Conservation (phyloP, 2,329 filamentous ascomycete species). For the Epichloe gansuensis region DNA sequence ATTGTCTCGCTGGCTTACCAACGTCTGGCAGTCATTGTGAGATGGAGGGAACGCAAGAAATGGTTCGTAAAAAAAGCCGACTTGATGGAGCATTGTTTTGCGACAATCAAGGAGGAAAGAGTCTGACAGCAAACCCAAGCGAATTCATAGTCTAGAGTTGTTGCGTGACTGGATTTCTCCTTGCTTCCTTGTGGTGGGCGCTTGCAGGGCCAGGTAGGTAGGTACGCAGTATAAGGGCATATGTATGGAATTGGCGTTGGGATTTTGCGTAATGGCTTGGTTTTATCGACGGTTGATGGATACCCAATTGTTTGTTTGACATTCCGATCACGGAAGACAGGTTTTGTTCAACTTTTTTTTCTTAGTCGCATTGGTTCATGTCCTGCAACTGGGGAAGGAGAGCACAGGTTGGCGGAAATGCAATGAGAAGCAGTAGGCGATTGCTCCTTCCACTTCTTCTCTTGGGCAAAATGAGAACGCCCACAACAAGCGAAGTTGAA, state of each 20-base stretch:
- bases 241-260: background rate
- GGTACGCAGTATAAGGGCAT: background rate
- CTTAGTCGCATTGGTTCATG: background rate
- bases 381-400: background rate
- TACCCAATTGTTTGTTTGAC: background rate
- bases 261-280: background rate
- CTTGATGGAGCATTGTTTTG: background rate
- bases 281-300: background rate
- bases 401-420: background rate
- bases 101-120: background rate
- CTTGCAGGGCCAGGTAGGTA: background rate
- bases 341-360: background rate
- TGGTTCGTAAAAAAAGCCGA: background rate
- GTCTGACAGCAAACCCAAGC: background rate
- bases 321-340: background rate
- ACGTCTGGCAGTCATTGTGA: constrained; percentile 10
- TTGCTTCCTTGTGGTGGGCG: background rate
- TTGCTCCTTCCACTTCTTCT: constrained; percentile 2
- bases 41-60: background rate
- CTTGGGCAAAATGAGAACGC: background rate
- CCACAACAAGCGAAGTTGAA: background rate
- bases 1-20: constrained; percentile 41
- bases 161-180: background rate
- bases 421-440: background rate
- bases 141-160: background rate